Evolutionary conservation across 73 alveolate species (phyloP), one percentile per base, ranked within the genome.

Genomic region (Tetrahymena elliotti): DNA sequence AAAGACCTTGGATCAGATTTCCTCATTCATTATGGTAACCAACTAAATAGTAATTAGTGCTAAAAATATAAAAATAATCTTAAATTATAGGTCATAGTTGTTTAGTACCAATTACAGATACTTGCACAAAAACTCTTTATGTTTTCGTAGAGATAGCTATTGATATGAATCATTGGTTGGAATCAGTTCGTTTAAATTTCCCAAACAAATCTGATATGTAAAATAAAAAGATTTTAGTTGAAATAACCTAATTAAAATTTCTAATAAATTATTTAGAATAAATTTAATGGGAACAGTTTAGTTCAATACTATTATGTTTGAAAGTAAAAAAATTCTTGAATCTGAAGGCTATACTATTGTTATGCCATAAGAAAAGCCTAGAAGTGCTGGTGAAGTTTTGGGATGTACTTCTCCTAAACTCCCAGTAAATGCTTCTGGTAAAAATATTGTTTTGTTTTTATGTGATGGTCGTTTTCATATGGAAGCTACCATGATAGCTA

Each of bases 381-480:
- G 99, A 96, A 97, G 99, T 4, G 97, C 98, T 11, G 99, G 99
- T 20, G 99, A 99, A 95, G 99, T 99, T 9, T 94, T 99, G 27
- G 99, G 99, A 10, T 99, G 99, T 94, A 99, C 99, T n/a, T 97
- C 99, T 18, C 99, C 99, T 18, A 96, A 94, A 39, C 84, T 99
- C 18, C 97, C 98, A 7, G 96, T 96, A 40, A 93, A 94, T 11
- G 0, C 88, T 68, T 27, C 88, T 52, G 96, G 84, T 33, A 95
- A 93, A 35, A 94, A 93, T 93, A 95, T 94, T 94, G 99, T 97
- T 40, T 93, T 99, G 8, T 99, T 99, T 84, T 97, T 99, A 38
- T 97, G 99, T 93, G 99, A 99, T 97, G 99, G 99, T 0, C 96
- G 99, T 96, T 99, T 99, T 97, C 99, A 99, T 97, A 98, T 99